Base-by-base conservation (phyloP, 805 yeast genomes). In the Nematodospora valgi region DNA sequence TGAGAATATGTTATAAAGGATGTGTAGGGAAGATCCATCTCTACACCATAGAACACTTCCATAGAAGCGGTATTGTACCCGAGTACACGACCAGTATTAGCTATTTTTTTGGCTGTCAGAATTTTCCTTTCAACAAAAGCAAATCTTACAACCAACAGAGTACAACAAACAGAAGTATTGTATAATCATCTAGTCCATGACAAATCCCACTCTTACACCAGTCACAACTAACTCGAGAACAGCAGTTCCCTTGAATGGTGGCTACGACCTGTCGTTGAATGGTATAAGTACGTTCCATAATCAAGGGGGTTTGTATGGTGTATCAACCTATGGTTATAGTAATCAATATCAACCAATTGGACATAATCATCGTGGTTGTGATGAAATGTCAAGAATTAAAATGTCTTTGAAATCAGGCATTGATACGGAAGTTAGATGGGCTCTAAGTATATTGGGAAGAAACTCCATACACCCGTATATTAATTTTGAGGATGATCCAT, bases 391-490 rank as follows among this genome's bases (percentile, higher is more conserved):
- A 9, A 70, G 96, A 41, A 76, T 87, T 49, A 70, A 72, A 44
- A 72, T 87, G 78, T 78, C 93, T 4, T 70, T 87, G 40, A 68
- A 71, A 40, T 74, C 82, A 13, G 82, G 80, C 1, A 59, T 86
- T 16, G 74, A 68, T 12, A 70, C 72, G 21, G 96, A 87, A 52
- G 70, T 82, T 16, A 78, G 76, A 47, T 84, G 88, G 80, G 82
- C 91, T 4, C 58, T 86, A 37, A 68, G 73, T 30, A 74, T 79
- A 4, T 61, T 72, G 40, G 62, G 73, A 8, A 62, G 67, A 34
- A 51, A 80, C 38, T 66, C 78, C 19, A 70, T 70, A 32, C 67
- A 69, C 18, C 75, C 81, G 4, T 56, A 65, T 47, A 61, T 78
- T 21, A 63, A 64, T 35, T 62, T 80, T 44, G 70, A 70, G 43